These are phyloP conservation scores for Auricularia auricula-judae DNA, from an alignment of 768 basidiomycete genomes.

Conservation along the genomic window DNA sequence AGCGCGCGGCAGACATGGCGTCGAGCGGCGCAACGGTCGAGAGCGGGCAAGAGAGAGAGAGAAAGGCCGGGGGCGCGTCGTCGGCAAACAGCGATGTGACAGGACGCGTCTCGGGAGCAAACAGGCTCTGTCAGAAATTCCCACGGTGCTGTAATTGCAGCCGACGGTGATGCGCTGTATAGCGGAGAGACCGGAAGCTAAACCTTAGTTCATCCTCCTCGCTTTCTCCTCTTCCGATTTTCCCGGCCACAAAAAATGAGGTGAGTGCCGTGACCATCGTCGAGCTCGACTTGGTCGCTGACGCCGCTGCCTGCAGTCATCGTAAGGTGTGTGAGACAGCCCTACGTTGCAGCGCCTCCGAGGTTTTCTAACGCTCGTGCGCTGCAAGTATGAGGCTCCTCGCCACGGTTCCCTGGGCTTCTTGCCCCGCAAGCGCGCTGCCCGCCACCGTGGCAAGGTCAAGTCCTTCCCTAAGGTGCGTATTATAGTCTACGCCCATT, in stretches of 20 bases:
- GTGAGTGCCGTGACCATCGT: neutral
- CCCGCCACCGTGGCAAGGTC: constrained; percentile 96
- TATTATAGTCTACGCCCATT: constrained; percentile 4
- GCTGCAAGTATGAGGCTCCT: constrained; percentile 84
- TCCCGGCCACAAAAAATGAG: neutral
- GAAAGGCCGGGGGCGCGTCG: too few relatives aligned
- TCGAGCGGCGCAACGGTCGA: too few relatives aligned
- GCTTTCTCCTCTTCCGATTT: neutral
- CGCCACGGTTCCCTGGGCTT: constrained; percentile 97
- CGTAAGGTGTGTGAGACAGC: constrained; percentile 55
- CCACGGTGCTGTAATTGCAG: constrained; percentile 4
- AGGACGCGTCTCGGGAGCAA: too few relatives aligned
- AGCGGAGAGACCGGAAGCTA: constrained; percentile 4
- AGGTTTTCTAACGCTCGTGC: constrained; percentile 12
- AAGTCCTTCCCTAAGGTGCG: constrained; percentile 97
- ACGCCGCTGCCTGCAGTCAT: constrained; percentile 38
- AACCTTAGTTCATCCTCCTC: neutral
- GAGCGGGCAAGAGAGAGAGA: too few relatives aligned
- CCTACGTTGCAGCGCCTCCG: constrained; percentile 3
- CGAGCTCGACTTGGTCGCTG: neutral
- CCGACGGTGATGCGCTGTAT: constrained; percentile 17
- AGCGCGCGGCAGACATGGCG: too few relatives aligned
- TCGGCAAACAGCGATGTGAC: too few relatives aligned
- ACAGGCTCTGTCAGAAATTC: too few relatives aligned
- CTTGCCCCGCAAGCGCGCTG: constrained; percentile 92